Conservation (phyloP, 225 moss, liverwort and hornwort species). For the Physcomitrium patens region DNA sequence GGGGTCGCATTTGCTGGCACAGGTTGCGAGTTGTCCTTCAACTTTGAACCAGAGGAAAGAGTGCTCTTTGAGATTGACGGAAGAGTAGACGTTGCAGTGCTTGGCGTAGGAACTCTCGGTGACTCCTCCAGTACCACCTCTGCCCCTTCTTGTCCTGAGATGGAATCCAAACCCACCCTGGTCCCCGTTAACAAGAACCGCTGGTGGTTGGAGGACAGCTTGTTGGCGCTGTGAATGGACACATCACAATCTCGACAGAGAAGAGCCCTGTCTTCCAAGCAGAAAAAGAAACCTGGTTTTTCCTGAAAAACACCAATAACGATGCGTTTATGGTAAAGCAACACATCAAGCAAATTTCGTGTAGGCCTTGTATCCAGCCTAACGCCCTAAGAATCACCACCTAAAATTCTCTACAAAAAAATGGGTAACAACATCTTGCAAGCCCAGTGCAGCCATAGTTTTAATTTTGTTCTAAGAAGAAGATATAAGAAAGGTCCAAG, state of each 20-base stretch:
- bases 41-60: too few relatives aligned
- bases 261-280: conserved; percentile 87
- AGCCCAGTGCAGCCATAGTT: too few relatives aligned
- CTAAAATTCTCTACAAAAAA: too few relatives aligned
- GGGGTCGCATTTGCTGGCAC: conserved; percentile 17
- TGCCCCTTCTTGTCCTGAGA: conserved; percentile 42
- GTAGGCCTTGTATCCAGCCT: too few relatives aligned
- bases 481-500: too few relatives aligned
- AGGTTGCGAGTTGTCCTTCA: conserved; percentile 15
- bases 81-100: conserved; percentile 15
- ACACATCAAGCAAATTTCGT: not conserved
- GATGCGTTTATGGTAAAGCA: not conserved
- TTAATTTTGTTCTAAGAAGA: too few relatives aligned
- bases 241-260: conserved; percentile 96
- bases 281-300: conserved; percentile 86
- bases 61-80: not conserved
- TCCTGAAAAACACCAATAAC: conserved; percentile 58
- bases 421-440: too few relatives aligned
- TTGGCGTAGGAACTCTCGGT: not conserved
- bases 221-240: conserved; percentile 77
- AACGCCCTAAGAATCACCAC: too few relatives aligned
- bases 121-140: conserved; percentile 45
- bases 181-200: conserved; percentile 82
- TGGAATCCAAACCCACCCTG: conserved; percentile 76
- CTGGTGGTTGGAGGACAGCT: conserved; percentile 74